Conservation (phyloP, 768 basidiomycete genomes). For the Amylocystis lapponica region DNA sequence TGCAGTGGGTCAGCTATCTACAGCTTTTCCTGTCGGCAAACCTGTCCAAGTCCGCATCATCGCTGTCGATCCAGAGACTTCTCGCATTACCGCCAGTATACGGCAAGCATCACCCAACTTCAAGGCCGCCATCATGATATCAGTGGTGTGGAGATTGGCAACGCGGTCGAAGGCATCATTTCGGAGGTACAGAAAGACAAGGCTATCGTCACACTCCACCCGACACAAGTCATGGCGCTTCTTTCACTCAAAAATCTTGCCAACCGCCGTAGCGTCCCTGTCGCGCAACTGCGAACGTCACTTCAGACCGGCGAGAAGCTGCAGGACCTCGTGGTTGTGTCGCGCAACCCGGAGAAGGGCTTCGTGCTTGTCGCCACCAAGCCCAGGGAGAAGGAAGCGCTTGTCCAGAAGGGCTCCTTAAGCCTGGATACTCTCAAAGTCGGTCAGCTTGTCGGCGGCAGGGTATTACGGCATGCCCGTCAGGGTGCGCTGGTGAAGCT, state of each 20-base stretch:
- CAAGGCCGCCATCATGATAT: slow-evolving; percentile 52
- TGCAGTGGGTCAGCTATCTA: slow-evolving; percentile 44
- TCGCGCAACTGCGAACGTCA: slow-evolving; percentile 55
- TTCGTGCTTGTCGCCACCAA: slow-evolving; percentile 81
- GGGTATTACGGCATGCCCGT: slow-evolving; percentile 68
- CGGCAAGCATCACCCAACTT: slow-evolving; percentile 64
- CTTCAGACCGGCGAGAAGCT: slow-evolving; percentile 68
- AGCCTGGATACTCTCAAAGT: slow-evolving; percentile 60
- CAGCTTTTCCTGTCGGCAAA: slow-evolving; percentile 73
- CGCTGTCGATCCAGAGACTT: slow-evolving; percentile 48
- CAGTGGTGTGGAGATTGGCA: slow-evolving; percentile 71
- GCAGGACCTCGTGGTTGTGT: slow-evolving; percentile 80
- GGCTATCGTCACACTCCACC: slow-evolving; percentile 64
- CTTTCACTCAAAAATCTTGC: slow-evolving; percentile 87
- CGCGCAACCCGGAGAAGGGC: slow-evolving; percentile 78
- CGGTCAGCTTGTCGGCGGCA: slow-evolving; percentile 76
- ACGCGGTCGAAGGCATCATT: slow-evolving; percentile 65
- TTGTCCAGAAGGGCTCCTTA: slow-evolving; percentile 44
- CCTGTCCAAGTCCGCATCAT: slow-evolving; percentile 81
- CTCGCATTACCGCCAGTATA: slow-evolving; percentile 78
- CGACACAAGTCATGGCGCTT: slow-evolving; percentile 67
- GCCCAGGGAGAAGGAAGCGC: slow-evolving; percentile 49
- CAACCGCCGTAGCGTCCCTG: slow-evolving; percentile 61
- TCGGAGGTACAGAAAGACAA: slow-evolving; percentile 84
- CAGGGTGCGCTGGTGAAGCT: slow-evolving; percentile 78